Conservation (phyloP, 768 basidiomycete genomes). For the Ramaria sp. region DNA sequence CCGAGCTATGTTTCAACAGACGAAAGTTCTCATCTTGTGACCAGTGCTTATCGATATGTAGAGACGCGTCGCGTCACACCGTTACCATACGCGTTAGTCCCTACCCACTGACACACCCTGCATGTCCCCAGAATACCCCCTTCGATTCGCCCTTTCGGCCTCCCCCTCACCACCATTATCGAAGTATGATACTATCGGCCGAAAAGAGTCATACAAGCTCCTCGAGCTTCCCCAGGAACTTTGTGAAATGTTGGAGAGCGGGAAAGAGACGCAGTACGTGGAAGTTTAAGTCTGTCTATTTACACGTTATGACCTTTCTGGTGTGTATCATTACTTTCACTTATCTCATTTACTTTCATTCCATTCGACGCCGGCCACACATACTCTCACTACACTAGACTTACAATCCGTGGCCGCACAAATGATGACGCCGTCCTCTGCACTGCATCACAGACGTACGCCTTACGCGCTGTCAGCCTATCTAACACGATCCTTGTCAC, state of each 20-base stretch:
- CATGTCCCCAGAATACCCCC: neutral
- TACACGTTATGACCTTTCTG: neutral
- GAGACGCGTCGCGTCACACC: conserved; percentile 4
- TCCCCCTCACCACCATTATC: neutral
- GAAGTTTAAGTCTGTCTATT: neutral
- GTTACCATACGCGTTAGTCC: too few species aligned
- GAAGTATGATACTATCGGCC: too few species aligned
- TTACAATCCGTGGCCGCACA: conserved; percentile 71
- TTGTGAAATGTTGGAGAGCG: conserved; percentile 42
- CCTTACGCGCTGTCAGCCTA: conserved; percentile 73
- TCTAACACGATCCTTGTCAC: conserved; percentile 82
- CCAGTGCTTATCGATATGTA: too few species aligned
- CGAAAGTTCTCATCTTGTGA: too few species aligned
- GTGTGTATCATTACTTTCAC: neutral
- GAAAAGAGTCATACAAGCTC: conserved; percentile 24
- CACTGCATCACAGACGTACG: conserved; percentile 69
- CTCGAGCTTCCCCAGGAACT: conserved; percentile 68
- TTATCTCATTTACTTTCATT: neutral
- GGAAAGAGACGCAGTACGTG: conserved; percentile 6
- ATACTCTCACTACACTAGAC: conserved; percentile 22
- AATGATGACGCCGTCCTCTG: conserved; percentile 88
- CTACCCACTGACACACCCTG: neutral
- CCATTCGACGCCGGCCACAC: neutral
- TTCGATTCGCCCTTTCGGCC: neutral
- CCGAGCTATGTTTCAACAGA: too few species aligned